Base-by-base conservation (phyloP, 2,329 filamentous ascomycete species). In the Cercospora janseana region DNA sequence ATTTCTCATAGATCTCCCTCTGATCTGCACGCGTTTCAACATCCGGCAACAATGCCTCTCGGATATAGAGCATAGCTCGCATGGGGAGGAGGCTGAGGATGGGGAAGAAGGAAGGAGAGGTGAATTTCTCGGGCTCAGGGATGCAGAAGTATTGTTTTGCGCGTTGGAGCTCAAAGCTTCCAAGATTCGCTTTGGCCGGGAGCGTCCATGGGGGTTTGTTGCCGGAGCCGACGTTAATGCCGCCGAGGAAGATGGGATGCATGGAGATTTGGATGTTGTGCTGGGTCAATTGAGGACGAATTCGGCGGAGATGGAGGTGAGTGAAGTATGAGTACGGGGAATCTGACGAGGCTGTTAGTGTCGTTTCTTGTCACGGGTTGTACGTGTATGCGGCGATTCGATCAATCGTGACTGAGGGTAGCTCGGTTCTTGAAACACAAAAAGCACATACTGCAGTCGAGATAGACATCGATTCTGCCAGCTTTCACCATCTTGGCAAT, bases 141-240 rank as follows among this genome's bases (percentile, higher is more conserved):
- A 40, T 43, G 2, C 70, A 72, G 55, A 80, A 80, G 60, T 80
- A 77, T 46, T 69, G 70, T 51, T 73, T 71, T n/a, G 77, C 76
- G 34, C 79, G 70, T 15, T 65, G 60, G 3, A 61, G 61, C 60
- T 83, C 80, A 51, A 72, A 77, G 20, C 60, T 60, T 41, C 77
- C 72, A 62, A 88, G 84, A 1, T 63, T 66, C 16, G 78, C 82
- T 72, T 91, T 91, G 34, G 80, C 82, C 2, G 82, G 79, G 23
- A 87, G 73, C 0, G 75, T 75, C 85, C 86, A 90, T 1, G 88
- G 87, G 0, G 87, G 87, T 57, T 81, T 81, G 67, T 93, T 92
- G 42, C 71, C 66, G 57, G 69, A 69, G 21, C 69, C 70, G 31
- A 68, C 67, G 56, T 72, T 73, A 52, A 74, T 71, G 6, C 71